Evolutionary conservation across 1,139 yeast genomes (phyloP), one percentile per base, ranked within the genome.

Genomic region (Groenewaldozyma sp.): DNA sequence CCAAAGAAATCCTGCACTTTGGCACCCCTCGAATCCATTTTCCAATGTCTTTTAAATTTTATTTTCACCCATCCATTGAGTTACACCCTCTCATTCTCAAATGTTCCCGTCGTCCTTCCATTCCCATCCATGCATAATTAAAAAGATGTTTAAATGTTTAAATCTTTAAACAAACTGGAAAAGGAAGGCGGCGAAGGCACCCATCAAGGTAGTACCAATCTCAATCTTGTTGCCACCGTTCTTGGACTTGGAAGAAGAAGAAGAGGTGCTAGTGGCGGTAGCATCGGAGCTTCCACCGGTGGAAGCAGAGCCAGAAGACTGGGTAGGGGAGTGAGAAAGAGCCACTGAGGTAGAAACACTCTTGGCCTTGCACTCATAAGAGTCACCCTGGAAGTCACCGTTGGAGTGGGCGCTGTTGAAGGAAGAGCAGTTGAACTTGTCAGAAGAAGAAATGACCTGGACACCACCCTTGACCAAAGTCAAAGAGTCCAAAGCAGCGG

Each of bases 401-500:
- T 73, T 71, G 38, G 50, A 29, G 58, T 63, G 62, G 32, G 58
- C 59, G 45, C 64, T 61, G 65, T 80, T 74, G 73, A 86, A 86
- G 45, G 74, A 70, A 50, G 71, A 64, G 76, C 97, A 91, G 68
- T 84, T 75, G 67, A 86, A 78, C 57, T 79, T 78, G 62, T 82
- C 82, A 50, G 76, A 69, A 45, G 65, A 59, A 45, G 95, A 74
- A 62, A 80, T 80, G 61, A 91, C 72, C 59, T 69, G 68, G 68
- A 88, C 93, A 64, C 95, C 95, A 74, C 98, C 98, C 63, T 76
- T 74, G 59, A 91, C 94, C 57, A 80, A 74, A 54, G 66, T 69
- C 63, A 91, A 76, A 33, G 74, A 59, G 52, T 78, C 76, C 63
- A 91, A 74, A 49, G 84, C 68, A 62, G 94, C 91, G 58, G 79